Percentiles rank a stretch among this genome's conserved stretches.
Conservation (phyloP, 495 filamentous ascomycete genomes). For the Hypomontagnella submonticulosa region DNA sequence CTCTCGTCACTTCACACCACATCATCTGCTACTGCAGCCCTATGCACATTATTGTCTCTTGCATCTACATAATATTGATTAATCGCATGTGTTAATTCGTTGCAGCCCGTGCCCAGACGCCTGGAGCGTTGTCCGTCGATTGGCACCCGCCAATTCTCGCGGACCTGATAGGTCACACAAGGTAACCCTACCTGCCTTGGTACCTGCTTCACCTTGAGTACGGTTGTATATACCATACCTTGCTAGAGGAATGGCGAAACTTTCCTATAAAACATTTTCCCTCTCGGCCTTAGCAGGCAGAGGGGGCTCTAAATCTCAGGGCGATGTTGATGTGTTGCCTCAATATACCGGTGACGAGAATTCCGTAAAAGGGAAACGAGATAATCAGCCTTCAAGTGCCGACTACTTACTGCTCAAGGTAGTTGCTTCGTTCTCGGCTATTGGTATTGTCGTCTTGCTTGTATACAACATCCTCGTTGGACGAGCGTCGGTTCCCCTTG, state of each 20-base stretch:
- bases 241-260: conserved; percentile 17
- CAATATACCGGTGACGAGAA: conserved; percentile 1
- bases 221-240: background rate
- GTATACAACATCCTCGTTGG: conserved; percentile 8
- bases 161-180: conserved; percentile 15
- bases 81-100: background rate
- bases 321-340: conserved; percentile 4
- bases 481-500: conserved; percentile 2
- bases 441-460: conserved; percentile 31
- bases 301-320: background rate
- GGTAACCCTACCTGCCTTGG: conserved; percentile 19
- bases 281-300: conserved; percentile 1
- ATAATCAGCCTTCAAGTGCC: conserved; percentile 19
- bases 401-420: conserved; percentile 31
- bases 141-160: conserved; percentile 2
- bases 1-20: background rate
- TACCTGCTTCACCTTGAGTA: conserved; percentile 6
- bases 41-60: background rate
- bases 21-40: background rate
- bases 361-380: conserved; percentile 5
- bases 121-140: background rate
- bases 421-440: conserved; percentile 22
- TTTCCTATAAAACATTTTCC: conserved; percentile 13
- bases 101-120: background rate
- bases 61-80: background rate